These are phyloP conservation scores for Elaeis oleifera DNA, from an alignment of 202 grass and related monocot species.

Conservation along the genomic window DNA sequence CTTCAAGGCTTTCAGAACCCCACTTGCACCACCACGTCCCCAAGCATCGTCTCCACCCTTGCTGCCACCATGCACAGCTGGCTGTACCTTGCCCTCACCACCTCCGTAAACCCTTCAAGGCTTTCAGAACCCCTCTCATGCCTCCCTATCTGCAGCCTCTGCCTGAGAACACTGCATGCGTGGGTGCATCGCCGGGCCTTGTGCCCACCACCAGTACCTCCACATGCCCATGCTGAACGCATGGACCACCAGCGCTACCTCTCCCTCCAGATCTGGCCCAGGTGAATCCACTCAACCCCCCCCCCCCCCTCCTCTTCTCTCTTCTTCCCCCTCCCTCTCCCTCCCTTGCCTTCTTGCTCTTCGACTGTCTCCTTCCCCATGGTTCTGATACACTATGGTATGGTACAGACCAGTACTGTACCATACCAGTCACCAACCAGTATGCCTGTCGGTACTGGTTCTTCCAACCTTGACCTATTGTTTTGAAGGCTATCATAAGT, in stretches of 20 bases:
- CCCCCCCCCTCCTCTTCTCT: no score
- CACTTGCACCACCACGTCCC: slow-evolving; percentile 57
- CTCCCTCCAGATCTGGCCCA: slow-evolving; percentile 35
- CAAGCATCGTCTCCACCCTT: slow-evolving; percentile 67
- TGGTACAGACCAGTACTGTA: no score
- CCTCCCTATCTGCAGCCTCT: slow-evolving; percentile 61
- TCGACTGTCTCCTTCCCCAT: no score
- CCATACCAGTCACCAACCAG: no score
- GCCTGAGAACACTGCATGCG: slow-evolving; percentile 62
- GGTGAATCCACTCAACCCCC: no score
- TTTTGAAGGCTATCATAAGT: no score
- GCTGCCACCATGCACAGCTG: slow-evolving; percentile 41
- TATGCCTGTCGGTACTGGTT: no score
- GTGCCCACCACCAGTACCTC: slow-evolving; percentile 46
- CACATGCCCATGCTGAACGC: slow-evolving; percentile 40
- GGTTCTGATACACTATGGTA: no score
- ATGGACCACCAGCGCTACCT: slow-evolving; percentile 42
- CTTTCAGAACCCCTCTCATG: slow-evolving; percentile 11
- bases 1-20: neutral
- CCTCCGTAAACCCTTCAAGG: slow-evolving; percentile 20
- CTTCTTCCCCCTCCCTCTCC: no score
- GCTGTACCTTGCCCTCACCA: slow-evolving; percentile 60
- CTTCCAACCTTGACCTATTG: no score
- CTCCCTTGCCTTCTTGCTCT: no score
- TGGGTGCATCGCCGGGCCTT: slow-evolving; percentile 41